Conservation (phyloP, 116 monocot species). For the Phalaenopsis hybrid region DNA sequence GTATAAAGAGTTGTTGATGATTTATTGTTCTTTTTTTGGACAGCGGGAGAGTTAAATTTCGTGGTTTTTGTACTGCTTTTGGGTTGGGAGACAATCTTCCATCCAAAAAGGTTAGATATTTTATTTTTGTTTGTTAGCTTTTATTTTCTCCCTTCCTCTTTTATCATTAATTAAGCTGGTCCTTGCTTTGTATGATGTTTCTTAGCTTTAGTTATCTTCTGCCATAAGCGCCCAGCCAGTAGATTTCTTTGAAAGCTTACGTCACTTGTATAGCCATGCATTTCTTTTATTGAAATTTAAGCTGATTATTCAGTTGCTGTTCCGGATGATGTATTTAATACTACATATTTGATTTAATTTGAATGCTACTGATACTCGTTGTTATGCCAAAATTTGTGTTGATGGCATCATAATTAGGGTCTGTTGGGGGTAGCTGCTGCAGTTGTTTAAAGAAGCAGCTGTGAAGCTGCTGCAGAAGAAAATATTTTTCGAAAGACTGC, state of each 20-base stretch:
- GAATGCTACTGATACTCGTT: too few relatives aligned
- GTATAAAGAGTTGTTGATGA: neutral
- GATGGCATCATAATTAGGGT: too few relatives aligned
- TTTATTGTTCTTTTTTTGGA: slow-evolving; percentile 1
- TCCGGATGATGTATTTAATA: too few relatives aligned
- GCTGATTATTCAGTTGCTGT: neutral
- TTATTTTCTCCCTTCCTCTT: neutral
- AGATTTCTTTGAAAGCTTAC: neutral
- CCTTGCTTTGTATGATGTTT: neutral
- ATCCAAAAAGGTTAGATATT: slow-evolving; percentile 43
- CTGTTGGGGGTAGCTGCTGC: too few relatives aligned
- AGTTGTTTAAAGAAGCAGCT: too few relatives aligned
- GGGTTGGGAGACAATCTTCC: slow-evolving; percentile 33
- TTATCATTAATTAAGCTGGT: neutral
- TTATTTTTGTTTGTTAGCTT: neutral
- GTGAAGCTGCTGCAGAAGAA: too few relatives aligned
- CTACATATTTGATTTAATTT: too few relatives aligned
- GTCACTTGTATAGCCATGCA: neutral
- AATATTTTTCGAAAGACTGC: too few relatives aligned
- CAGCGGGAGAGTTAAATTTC: slow-evolving; percentile 58
- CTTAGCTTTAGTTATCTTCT: neutral
- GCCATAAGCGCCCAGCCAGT: neutral
- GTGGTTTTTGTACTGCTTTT: slow-evolving; percentile 36
- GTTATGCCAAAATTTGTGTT: too few relatives aligned
- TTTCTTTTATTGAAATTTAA: neutral